phyloP scores from a whole-genome alignment of 2,329 filamentous ascomycete genomes.

The Chrysoporthe deuterocubensis region DNA sequence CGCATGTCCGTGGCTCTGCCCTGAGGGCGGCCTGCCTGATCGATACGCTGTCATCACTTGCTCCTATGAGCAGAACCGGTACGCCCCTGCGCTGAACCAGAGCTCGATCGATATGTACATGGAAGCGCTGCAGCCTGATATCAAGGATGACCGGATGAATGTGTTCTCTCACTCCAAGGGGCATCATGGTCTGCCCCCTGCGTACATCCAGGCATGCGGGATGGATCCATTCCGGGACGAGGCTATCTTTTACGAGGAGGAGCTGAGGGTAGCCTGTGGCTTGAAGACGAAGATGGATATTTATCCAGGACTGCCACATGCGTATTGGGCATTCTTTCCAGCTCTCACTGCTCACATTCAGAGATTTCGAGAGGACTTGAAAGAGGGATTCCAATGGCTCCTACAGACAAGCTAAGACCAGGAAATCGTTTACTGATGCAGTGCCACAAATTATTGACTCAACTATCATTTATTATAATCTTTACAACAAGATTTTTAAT shows the following conservation, averaged over 20 bases:
- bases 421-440: background rate
- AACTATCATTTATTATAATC: too few species aligned
- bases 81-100: background rate
- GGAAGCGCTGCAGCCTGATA: constrained; percentile 5
- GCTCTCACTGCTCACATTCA: background rate
- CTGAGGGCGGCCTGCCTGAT: constrained; percentile 31
- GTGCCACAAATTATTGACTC: too few species aligned
- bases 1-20: constrained; percentile 6
- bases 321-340: constrained; percentile 34
- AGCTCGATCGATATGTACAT: background rate
- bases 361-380: background rate
- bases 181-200: constrained; percentile 44
- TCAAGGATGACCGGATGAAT: constrained; percentile 1
- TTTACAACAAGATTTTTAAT: too few species aligned
- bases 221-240: constrained; percentile 56
- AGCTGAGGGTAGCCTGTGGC: constrained; percentile 46
- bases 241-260: constrained; percentile 52
- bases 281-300: constrained; percentile 47
- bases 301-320: constrained; percentile 35
- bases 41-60: constrained; percentile 28
- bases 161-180: constrained; percentile 11
- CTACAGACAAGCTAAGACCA: background rate
- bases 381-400: background rate
- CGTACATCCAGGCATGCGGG: constrained; percentile 56
- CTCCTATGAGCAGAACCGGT: background rate